Percentiles rank a stretch among this genome's conserved stretches.
Evolutionary conservation across 352 stramenopile genomes (phyloP).

Genomic region (Phytophthora citricola): DNA sequence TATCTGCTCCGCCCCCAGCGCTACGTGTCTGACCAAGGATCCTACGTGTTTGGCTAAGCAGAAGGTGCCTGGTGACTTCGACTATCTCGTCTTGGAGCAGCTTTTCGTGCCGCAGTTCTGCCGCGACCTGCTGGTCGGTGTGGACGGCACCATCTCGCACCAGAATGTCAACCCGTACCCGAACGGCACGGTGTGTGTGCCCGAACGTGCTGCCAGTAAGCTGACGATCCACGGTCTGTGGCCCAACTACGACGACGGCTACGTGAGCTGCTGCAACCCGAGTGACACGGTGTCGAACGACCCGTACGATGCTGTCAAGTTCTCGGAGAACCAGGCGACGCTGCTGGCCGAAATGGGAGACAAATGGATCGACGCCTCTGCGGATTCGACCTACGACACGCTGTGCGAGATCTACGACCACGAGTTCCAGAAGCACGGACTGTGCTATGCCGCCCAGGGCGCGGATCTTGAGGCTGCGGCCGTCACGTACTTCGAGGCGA

Average conservation of each 20-base stretch:
- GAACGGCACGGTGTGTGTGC: constrained; percentile 55
- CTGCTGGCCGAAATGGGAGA: constrained; percentile 63
- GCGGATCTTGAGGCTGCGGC: constrained; percentile 58
- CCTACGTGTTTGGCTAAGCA: constrained; percentile 64
- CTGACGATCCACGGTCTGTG: constrained; percentile 82
- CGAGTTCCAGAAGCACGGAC: constrained; percentile 86
- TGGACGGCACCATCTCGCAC: constrained; percentile 82
- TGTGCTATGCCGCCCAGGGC: constrained; percentile 71
- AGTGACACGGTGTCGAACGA: constrained; percentile 61
- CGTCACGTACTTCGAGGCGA: constrained; percentile 71
- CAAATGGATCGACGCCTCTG: constrained; percentile 75
- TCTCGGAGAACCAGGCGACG: constrained; percentile 49
- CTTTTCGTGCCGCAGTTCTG: constrained; percentile 85
- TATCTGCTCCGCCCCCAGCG: constrained; percentile 73
- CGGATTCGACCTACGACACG: constrained; percentile 55
- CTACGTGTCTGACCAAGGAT: constrained; percentile 62
- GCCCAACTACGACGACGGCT: constrained; percentile 82
- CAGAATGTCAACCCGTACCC: constrained; percentile 80
- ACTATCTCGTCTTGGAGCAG: constrained; percentile 83
- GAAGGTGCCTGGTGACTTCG: constrained; percentile 71
- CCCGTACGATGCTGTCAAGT: constrained; percentile 57
- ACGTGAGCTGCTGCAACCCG: constrained; percentile 77
- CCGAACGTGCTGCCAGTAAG: constrained; percentile 50
- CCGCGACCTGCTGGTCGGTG: constrained; percentile 69
- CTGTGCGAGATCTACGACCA: constrained; percentile 87